Conservation (phyloP, 306 rosid genomes). For the Ziziphus jujuba region DNA sequence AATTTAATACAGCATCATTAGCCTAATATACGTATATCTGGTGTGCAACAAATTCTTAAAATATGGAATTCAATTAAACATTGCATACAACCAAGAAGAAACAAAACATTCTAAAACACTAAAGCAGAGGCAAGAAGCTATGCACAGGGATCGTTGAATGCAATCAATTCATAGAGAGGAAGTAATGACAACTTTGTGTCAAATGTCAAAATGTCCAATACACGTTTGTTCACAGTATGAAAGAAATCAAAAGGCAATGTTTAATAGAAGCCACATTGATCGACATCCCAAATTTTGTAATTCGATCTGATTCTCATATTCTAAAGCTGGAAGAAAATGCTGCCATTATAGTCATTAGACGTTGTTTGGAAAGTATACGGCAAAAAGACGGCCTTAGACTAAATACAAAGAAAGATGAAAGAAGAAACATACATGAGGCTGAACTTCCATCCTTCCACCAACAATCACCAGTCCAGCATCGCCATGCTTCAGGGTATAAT, state of each 20-base stretch:
- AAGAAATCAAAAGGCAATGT: constrained; percentile 4
- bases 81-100: background rate
- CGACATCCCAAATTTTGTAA: background rate
- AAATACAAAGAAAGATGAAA: constrained; percentile 20
- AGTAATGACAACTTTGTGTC: too few species aligned
- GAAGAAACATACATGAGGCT: constrained; percentile 69
- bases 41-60: too few species aligned
- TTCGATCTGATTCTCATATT: background rate
- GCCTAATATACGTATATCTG: background rate
- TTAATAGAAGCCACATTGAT: too few species aligned
- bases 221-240: too few species aligned
- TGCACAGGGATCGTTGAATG: too few species aligned
- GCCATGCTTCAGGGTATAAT: constrained; percentile 90
- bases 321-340: constrained; percentile 2
- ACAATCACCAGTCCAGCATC: constrained; percentile 90
- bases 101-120: too few species aligned
- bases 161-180: too few species aligned
- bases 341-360: too few species aligned
- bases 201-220: too few species aligned
- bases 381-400: background rate
- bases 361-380: too few species aligned
- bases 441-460: constrained; percentile 98
- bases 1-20: background rate
- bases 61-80: background rate
- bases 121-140: too few species aligned